Percentiles rank a stretch among this genome's conserved stretches.
These are phyloP conservation scores for Mycena chlorophos DNA, from an alignment of 768 basidiomycete species.

Conservation along the genomic window DNA sequence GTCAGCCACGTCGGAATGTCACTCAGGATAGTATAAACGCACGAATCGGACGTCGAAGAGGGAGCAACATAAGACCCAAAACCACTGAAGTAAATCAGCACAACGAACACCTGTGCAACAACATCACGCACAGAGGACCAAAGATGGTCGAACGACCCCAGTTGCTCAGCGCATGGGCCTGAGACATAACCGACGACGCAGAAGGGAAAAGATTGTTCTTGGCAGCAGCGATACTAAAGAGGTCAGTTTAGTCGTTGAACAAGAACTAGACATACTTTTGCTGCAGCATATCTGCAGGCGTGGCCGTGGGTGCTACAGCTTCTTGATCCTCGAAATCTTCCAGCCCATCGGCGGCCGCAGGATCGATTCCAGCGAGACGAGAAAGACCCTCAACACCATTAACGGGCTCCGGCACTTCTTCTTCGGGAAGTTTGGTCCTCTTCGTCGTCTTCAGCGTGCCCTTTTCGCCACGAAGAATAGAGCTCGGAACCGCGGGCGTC, in stretches of 20 bases:
- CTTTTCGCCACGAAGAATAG: conserved; percentile 54
- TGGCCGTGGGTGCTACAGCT: conserved; percentile 12
- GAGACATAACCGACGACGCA: conserved; percentile 20
- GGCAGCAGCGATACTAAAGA: conserved; percentile 40
- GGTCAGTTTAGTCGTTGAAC: conserved; percentile 2
- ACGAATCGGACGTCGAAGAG: conserved; percentile 30
- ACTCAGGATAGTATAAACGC: conserved; percentile 13
- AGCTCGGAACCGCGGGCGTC: conserved; percentile 36
- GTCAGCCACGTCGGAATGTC: conserved; percentile 1
- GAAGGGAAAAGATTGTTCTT: conserved; percentile 53
- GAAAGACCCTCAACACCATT: conserved; percentile 44
- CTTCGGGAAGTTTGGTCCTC: conserved; percentile 30
- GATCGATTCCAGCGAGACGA: conserved; percentile 48
- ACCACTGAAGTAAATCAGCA: conserved; percentile 30
- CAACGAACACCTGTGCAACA: conserved; percentile 6
- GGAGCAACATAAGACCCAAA: conserved; percentile 33
- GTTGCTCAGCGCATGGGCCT: conserved; percentile 16
- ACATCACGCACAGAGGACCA: conserved; percentile 55
- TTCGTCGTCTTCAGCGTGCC: conserved; percentile 53
- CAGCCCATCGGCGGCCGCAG: conserved; percentile 39
- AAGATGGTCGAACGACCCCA: conserved; percentile 65
- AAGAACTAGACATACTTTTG: conserved; percentile 26
- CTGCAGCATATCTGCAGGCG: conserved; percentile 19
- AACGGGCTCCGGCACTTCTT: conserved; percentile 13
- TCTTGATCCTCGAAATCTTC: conserved; percentile 60